Evolutionary conservation across 164 flowering plant genomes (phyloP).

Genomic region (Vitis rupestris): DNA sequence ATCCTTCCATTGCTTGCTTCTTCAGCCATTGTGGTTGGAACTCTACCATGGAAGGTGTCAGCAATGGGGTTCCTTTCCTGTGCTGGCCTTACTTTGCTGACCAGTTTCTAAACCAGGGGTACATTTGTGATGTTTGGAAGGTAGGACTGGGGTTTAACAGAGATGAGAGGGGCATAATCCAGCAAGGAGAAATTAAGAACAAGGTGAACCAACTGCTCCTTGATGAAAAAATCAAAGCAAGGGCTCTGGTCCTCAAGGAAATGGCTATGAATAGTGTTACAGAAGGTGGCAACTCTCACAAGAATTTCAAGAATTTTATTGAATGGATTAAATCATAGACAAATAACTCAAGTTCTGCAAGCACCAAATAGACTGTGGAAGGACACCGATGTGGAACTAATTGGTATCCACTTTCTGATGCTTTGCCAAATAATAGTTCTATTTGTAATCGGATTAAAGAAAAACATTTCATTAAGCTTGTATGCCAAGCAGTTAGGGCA

Average conservation of each 20-base stretch:
- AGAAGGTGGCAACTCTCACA: conserved; percentile 33
- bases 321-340: conserved; percentile 19
- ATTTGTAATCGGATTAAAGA: no score
- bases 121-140: conserved; percentile 50
- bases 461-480: no score
- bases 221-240: conserved; percentile 20
- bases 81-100: conserved; percentile 65
- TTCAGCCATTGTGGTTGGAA: conserved; percentile 72
- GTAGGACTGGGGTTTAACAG: conserved; percentile 32
- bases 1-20: conserved; percentile 58
- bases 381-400: no score
- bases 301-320: conserved; percentile 15
- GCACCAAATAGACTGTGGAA: no score
- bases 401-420: no score
- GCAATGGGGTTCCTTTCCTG: conserved; percentile 49
- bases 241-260: conserved; percentile 33
- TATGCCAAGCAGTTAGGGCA: no score
- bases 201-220: conserved; percentile 30
- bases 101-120: conserved; percentile 40
- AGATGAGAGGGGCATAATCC: conserved; percentile 29
- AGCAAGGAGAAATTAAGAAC: conserved; percentile 24
- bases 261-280: conserved; percentile 10
- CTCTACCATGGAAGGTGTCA: conserved; percentile 49
- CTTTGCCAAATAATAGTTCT: no score
- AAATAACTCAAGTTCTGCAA: neutral